phyloP scores from a whole-genome alignment of 2,329 filamentous ascomycete species.

The Stemphylium lycopersici region DNA sequence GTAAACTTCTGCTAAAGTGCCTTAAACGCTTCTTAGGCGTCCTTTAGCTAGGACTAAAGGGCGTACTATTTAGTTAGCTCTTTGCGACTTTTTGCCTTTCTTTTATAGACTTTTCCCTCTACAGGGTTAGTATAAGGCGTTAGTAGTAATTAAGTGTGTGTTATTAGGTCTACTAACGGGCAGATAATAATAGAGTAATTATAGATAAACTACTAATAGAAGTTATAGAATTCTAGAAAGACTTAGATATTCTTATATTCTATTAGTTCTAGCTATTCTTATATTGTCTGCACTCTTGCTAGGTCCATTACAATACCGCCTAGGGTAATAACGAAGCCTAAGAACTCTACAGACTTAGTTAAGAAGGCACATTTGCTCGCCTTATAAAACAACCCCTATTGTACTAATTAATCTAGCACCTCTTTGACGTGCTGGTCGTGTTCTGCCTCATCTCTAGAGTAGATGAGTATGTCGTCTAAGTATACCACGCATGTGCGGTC shows the following conservation, averaged over 20 bases:
- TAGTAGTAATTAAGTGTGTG: no score
- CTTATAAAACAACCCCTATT: background rate
- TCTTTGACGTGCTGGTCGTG: background rate
- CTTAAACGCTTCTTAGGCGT: background rate
- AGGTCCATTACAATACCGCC: background rate
- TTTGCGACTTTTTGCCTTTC: no score
- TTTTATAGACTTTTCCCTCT: no score
- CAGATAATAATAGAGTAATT: background rate
- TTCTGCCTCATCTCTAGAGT: background rate
- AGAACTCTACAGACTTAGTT: background rate
- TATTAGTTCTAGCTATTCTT: no score
- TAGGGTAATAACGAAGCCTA: background rate
- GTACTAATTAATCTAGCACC: background rate
- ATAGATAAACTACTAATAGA: background rate
- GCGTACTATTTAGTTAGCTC: background rate
- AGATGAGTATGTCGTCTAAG: background rate
- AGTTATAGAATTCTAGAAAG: background rate
- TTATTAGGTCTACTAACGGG: background rate
- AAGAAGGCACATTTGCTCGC: background rate
- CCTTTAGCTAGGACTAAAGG: background rate
- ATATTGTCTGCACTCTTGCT: background rate
- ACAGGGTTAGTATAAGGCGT: no score
- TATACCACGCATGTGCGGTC: background rate
- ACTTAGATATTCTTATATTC: background rate
- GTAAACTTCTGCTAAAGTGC: background rate